Percentiles rank a stretch among this genome's conserved stretches.
phyloP scores from a whole-genome alignment of 2,329 filamentous ascomycete species.

The Ampelomyces quisqualis region DNA sequence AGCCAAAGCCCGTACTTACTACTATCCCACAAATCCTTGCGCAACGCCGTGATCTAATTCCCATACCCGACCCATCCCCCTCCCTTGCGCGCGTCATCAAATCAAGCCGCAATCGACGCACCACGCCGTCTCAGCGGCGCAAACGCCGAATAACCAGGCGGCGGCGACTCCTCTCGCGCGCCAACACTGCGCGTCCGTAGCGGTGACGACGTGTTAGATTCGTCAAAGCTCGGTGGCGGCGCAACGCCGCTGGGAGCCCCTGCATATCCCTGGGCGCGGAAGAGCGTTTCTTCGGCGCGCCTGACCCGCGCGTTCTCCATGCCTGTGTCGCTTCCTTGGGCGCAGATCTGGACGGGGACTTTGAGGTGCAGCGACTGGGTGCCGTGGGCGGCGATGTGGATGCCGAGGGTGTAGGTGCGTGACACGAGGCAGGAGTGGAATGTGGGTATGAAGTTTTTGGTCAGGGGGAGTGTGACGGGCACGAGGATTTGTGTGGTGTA shows the following conservation, averaged over 20 bases:
- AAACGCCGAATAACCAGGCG: conserved; percentile 32
- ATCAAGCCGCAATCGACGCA: conserved; percentile 5
- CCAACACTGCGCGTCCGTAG: conserved; percentile 6
- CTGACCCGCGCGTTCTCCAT: conserved; percentile 36
- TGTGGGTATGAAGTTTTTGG: conserved; percentile 65
- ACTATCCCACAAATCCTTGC: too few species aligned
- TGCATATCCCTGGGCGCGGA: too few species aligned
- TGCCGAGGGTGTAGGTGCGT: conserved; percentile 62
- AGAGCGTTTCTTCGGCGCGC: conserved; percentile 31
- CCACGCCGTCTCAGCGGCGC: conserved; percentile 14
- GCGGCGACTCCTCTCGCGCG: conserved; percentile 28
- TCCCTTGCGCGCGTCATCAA: background rate
- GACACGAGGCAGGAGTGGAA: conserved; percentile 69
- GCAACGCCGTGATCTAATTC: too few species aligned
- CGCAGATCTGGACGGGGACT: conserved; percentile 50
- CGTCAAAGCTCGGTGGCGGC: conserved; percentile 27
- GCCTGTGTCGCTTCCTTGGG: conserved; percentile 39
- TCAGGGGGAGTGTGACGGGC: conserved; percentile 61
- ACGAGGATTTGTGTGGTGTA: conserved; percentile 65
- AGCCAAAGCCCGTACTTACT: too few species aligned
- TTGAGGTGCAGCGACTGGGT: conserved; percentile 43
- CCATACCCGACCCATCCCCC: too few species aligned
- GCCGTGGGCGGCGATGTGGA: conserved; percentile 55
- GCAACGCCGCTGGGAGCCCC: conserved; percentile 25
- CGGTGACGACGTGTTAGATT: background rate